Conservation (phyloP, 179 eudicot species). For the Amaranthus tricolor region DNA sequence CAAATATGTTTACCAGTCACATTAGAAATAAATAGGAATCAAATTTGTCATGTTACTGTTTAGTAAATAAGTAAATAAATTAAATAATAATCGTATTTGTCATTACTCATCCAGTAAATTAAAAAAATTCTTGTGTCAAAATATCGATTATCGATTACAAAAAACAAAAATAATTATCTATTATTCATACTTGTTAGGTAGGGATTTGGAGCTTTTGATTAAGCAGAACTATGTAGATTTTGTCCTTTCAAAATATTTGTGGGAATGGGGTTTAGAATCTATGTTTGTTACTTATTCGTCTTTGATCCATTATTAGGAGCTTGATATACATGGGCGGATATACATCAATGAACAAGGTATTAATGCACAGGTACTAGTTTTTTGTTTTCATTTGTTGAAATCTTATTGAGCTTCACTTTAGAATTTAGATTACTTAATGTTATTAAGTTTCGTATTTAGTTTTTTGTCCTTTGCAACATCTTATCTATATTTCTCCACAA, state of each 20-base stretch:
- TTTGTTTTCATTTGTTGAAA: not conserved
- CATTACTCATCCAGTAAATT: too few relatives aligned
- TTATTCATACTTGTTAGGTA: not conserved
- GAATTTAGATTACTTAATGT: not conserved
- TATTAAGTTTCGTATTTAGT: not conserved
- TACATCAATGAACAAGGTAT: constrained; percentile 90
- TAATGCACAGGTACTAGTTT: constrained; percentile 79
- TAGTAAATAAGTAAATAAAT: too few relatives aligned
- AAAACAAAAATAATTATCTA: not conserved
- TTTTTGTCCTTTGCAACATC: not conserved
- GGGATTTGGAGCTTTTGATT: not conserved
- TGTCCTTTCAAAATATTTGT: not conserved
- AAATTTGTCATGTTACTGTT: too few relatives aligned
- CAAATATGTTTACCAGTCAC: too few relatives aligned
- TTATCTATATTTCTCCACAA: not conserved
- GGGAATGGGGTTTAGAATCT: not conserved
- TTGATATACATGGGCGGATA: constrained; percentile 84
- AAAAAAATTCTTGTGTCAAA: too few relatives aligned
- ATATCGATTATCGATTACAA: too few relatives aligned
- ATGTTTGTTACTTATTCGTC: not conserved
- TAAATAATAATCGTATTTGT: too few relatives aligned
- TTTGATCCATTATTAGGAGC: constrained; percentile 46
- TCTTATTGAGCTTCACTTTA: not conserved
- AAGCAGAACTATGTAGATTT: not conserved
- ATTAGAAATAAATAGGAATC: too few relatives aligned